Evolutionary conservation across 371 early-diverging fungal species (phyloP).

Genomic region (Apophysomyces trapeziformis): DNA sequence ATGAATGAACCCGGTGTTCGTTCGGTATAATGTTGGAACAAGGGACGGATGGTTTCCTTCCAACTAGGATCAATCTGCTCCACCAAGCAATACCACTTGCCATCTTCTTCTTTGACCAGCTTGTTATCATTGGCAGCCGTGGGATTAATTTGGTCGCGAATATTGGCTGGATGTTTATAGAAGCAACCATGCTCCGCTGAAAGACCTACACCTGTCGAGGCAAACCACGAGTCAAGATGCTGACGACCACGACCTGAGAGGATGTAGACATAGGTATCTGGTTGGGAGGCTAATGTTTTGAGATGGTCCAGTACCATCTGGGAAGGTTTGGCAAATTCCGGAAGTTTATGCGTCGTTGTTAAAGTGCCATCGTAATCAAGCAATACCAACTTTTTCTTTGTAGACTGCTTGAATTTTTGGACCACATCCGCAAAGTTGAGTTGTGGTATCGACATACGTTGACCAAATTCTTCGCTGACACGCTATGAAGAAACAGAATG

Average conservation of each 20-base stretch:
- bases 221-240: slow-evolving; percentile 91
- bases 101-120: slow-evolving; percentile 54
- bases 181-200: slow-evolving; percentile 97
- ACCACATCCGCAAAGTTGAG: slow-evolving; percentile 54
- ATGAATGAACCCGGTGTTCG: slow-evolving; percentile 94
- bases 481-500: slow-evolving; percentile 33
- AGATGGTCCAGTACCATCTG: slow-evolving; percentile 69
- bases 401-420: slow-evolving; percentile 42
- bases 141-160: slow-evolving; percentile 54
- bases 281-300: slow-evolving; percentile 67
- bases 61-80: slow-evolving; percentile 90
- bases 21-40: slow-evolving; percentile 94
- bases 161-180: slow-evolving; percentile 83
- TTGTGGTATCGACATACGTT: slow-evolving; percentile 71
- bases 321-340: slow-evolving; percentile 90
- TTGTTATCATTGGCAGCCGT: slow-evolving; percentile 63
- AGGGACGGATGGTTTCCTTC: slow-evolving; percentile 89
- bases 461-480: slow-evolving; percentile 73
- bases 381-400: slow-evolving; percentile 72
- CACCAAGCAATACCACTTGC: slow-evolving; percentile 87
- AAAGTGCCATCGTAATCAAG: slow-evolving; percentile 97
- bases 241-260: slow-evolving; percentile 86
- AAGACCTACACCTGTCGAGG: slow-evolving; percentile 83
- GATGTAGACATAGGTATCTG: slow-evolving; percentile 92
- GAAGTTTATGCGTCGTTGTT: slow-evolving; percentile 80